Percentiles rank a stretch among this genome's conserved stretches.
phyloP scores from a whole-genome alignment of 2,329 filamentous ascomycete species.

The Fusarium decemcellulare region DNA sequence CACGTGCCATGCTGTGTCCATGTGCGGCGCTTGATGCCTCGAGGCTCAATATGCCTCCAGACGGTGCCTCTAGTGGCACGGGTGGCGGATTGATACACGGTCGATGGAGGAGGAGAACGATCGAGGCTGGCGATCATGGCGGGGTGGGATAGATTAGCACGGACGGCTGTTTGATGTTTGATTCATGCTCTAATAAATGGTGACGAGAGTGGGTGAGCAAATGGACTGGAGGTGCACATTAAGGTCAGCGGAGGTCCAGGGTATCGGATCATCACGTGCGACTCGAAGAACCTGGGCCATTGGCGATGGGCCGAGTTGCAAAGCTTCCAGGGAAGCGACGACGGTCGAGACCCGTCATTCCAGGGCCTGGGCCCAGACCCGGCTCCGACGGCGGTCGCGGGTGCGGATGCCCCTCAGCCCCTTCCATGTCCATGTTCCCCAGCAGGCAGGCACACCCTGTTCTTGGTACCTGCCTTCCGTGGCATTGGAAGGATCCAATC shows the following conservation, averaged over 20 bases:
- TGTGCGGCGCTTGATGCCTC: conserved; percentile 25
- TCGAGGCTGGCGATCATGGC: conserved; percentile 38
- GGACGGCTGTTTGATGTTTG: conserved; percentile 5
- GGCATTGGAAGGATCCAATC: conserved; percentile 21
- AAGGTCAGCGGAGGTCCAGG: background rate
- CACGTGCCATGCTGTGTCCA: conserved; percentile 40
- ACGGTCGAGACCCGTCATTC: conserved; percentile 20
- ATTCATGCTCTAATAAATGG: conserved; percentile 7
- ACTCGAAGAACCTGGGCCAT: conserved; percentile 1
- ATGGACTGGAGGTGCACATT: conserved; percentile 5
- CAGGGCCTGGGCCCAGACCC: conserved; percentile 17
- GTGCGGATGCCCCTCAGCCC: conserved; percentile 1
- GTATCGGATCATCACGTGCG: conserved; percentile 12
- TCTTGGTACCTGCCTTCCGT: conserved; percentile 35
- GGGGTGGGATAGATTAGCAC: conserved; percentile 15
- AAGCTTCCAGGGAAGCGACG: conserved; percentile 6
- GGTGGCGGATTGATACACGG: conserved; percentile 10
- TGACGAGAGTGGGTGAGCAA: background rate
- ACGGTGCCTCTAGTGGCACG: conserved; percentile 21
- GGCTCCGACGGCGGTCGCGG: conserved; percentile 16
- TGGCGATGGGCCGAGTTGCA: conserved; percentile 4
- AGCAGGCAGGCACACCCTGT: conserved; percentile 13
- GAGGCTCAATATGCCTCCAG: background rate
- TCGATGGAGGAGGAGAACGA: conserved; percentile 6
- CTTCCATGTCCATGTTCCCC: background rate